phyloP scores from a whole-genome alignment of 2,329 filamentous ascomycete genomes.

The Orbilia brochopaga region DNA sequence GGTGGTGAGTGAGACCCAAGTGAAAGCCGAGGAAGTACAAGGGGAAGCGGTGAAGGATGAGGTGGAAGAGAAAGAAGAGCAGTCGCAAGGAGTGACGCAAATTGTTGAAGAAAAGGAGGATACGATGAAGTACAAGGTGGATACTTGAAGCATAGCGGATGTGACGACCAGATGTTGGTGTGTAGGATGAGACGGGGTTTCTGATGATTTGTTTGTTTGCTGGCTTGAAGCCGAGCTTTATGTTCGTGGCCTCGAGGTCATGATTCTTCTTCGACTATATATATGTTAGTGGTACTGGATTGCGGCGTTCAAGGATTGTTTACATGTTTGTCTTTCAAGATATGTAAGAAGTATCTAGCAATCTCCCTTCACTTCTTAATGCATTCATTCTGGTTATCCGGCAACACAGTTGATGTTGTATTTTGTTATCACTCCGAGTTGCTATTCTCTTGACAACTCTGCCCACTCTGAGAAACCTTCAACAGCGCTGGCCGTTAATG shows the following conservation, averaged over 20 bases:
- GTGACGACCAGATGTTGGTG: too few relatives aligned
- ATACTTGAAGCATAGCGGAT: too few relatives aligned
- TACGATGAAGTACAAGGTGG: background rate
- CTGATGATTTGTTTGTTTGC: background rate
- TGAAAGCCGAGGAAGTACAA: background rate
- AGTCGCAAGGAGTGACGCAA: background rate
- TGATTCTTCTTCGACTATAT: background rate
- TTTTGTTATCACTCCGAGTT: too few relatives aligned
- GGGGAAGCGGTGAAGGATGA: background rate
- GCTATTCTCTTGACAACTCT: too few relatives aligned
- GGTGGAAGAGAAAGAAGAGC: background rate
- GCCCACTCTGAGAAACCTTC: too few relatives aligned
- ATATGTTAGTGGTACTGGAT: background rate
- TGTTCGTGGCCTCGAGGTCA: background rate
- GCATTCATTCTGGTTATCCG: too few relatives aligned
- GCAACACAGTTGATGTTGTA: too few relatives aligned
- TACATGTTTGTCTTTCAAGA: background rate
- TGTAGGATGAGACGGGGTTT: background rate
- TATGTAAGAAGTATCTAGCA: background rate
- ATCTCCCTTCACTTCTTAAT: background rate
- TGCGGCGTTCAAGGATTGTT: background rate
- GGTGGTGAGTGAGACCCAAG: background rate
- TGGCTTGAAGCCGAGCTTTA: background rate
- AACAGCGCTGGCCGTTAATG: too few relatives aligned
- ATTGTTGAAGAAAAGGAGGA: background rate